Percentiles rank a stretch among this genome's conserved stretches.
These are phyloP conservation scores for Mycosphaerella arachidis DNA, from an alignment of 2,329 filamentous ascomycete species.

Conservation along the genomic window DNA sequence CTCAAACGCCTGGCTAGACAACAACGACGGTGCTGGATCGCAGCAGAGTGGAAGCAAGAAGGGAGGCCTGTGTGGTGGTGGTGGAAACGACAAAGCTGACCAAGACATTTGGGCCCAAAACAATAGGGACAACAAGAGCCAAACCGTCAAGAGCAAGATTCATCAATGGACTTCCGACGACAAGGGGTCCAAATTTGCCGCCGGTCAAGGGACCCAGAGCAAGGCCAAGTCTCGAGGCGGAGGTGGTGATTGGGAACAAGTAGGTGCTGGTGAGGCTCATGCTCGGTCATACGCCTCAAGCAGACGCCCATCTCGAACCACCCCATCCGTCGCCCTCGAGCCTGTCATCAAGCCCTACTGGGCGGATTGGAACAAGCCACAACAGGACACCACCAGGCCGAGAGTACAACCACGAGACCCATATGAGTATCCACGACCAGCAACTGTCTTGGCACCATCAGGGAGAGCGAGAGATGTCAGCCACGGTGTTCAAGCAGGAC, in stretches of 20 bases:
- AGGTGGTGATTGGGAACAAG: background rate
- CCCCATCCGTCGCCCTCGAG: conserved; percentile 11
- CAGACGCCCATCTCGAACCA: background rate
- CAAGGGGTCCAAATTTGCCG: background rate
- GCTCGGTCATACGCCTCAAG: background rate
- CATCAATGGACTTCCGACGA: background rate
- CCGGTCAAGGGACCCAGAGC: conserved; percentile 4
- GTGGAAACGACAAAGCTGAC: too few relatives aligned
- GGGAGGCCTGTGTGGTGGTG: too few relatives aligned
- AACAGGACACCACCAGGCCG: background rate
- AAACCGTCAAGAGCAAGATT: background rate
- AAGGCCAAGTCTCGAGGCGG: conserved; percentile 1
- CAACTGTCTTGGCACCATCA: conserved; percentile 23
- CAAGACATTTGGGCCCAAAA: background rate
- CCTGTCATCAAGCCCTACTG: conserved; percentile 33
- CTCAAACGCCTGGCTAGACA: background rate
- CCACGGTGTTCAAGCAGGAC: conserved; percentile 30
- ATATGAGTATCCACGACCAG: conserved; percentile 32
- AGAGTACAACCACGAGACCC: conserved; percentile 20
- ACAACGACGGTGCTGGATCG: conserved; percentile 6
- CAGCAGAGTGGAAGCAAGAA: background rate
- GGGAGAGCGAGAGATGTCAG: conserved; percentile 18
- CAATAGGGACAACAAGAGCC: background rate
- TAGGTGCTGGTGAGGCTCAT: background rate
- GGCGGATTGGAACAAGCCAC: conserved; percentile 24